Base-by-base conservation (phyloP, 2,329 filamentous ascomycete species). In the Fusarium agapanthi region DNA sequence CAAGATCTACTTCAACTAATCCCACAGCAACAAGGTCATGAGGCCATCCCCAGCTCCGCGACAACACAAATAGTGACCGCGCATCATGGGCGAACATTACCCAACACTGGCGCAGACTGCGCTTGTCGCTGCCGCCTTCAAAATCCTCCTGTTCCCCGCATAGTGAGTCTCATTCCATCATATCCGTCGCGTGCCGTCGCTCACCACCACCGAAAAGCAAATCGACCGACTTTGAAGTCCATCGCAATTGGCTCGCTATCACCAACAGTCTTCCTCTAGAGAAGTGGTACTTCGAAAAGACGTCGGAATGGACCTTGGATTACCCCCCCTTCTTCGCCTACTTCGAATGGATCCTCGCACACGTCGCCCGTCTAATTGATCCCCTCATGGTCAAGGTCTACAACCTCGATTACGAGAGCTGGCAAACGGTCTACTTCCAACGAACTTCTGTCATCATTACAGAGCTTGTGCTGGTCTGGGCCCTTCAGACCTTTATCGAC, bases 301-400 rank as follows among this genome's bases (percentile, higher is more conserved):
- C 95, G 5, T 99, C 96, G 66, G 94, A 98, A 94, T 99, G 96
- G 96, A 99, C 96, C 1, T 91, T 99, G 79, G 96, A 99, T 84
- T 99, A 99, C 81, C 96, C 96, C 37, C 96, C 96, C 13, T 98
- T 98, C 84, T 99, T 99, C 80, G 96, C 96, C 75, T 95, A 93
- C 81, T 98, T 98, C 84, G 96, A 99, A 87, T 98, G 94, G 94
- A 81, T 91, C 48, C 87, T 99, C 77, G 96, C 95, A 51, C 93
- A 96, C 77, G 86, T 91, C 65, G 96, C 95, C 32, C 89, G 86
- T 73, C 89, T 93, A 79, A 87, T 90, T 71, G 95, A 99, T 80
- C 90, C 93, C 30, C 89, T 87, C 65, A 96, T 99, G 92, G 86
- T 98, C 61, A 86, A 90, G 70, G 86, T 98, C 60, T 89, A 92